A percentile compares a stretch with the other conserved stretches of the same genome.
These are phyloP conservation scores for Sherardia arvensis DNA, from an alignment of 257 asterid species.

Conservation along the genomic window DNA sequence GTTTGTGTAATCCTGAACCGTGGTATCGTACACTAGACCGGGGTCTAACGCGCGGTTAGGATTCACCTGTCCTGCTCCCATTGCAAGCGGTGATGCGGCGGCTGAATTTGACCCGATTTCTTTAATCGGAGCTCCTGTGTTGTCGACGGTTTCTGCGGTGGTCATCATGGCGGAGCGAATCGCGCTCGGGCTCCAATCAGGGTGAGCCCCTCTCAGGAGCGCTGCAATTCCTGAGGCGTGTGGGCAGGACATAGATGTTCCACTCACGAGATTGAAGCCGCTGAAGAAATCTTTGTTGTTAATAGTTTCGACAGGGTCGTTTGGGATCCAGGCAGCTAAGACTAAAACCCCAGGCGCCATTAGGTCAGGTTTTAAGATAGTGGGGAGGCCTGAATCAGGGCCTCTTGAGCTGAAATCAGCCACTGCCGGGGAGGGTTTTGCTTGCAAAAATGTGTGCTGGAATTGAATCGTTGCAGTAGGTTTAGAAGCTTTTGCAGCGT, in stretches of 20 bases:
- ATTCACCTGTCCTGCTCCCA: conserved; percentile 12
- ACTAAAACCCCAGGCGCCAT: conserved; percentile 15
- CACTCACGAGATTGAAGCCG: neutral
- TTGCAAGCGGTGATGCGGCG: conserved; percentile 11
- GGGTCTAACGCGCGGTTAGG: conserved; percentile 8
- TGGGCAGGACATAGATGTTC: conserved; percentile 19
- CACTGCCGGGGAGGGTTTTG: conserved; percentile 14
- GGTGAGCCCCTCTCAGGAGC: conserved; percentile 19
- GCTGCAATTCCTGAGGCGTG: conserved; percentile 21
- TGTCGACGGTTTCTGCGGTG: conserved; percentile 12
- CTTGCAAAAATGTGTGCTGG: conserved; percentile 1
- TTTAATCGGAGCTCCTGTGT: conserved; percentile 9
- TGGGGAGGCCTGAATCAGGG: conserved; percentile 3
- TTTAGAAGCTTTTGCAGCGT: neutral
- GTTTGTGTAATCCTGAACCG: neutral
- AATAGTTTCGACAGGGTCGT: neutral
- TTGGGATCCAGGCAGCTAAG: conserved; percentile 14
- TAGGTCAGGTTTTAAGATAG: conserved; percentile 12
- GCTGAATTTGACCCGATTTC: conserved; percentile 1
- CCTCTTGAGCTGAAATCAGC: conserved; percentile 13
- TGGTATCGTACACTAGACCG: conserved; percentile 1
- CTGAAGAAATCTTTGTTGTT: neutral
- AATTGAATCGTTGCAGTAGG: conserved; percentile 10
- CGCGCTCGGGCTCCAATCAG: conserved; percentile 18
- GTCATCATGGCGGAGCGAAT: conserved; percentile 26